Percentiles rank a stretch among this genome's conserved stretches.
These are phyloP conservation scores for Rhodotorula babjevae DNA, from an alignment of 768 basidiomycete species.

Conservation along the genomic window DNA sequence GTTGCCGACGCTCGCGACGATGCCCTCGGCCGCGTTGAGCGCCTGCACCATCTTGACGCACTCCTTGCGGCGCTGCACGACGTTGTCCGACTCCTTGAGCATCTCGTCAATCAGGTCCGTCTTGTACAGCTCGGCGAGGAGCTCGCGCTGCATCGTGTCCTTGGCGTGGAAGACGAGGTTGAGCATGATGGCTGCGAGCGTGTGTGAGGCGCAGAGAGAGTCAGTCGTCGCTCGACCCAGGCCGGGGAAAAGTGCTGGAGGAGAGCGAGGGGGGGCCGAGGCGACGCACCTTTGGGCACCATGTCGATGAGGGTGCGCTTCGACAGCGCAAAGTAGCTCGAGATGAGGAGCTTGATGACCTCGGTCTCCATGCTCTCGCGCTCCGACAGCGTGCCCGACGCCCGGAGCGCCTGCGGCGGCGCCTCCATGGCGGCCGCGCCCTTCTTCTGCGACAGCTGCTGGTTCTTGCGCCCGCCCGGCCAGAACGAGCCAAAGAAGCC, in stretches of 20 bases:
- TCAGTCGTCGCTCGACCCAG: constrained; percentile 42
- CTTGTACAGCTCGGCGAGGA: constrained; percentile 94
- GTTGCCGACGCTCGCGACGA: constrained; percentile 48
- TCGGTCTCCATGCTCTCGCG: constrained; percentile 98
- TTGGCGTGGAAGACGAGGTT: constrained; percentile 90
- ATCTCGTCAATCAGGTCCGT: constrained; percentile 91
- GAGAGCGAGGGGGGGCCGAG: constrained; percentile 55
- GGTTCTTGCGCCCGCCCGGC: constrained; percentile 51
- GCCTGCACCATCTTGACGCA: constrained; percentile 87
- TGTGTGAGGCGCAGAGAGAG: neutral
- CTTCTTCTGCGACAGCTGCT: constrained; percentile 43
- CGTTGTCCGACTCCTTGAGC: constrained; percentile 83
- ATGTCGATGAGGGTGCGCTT: constrained; percentile 98
- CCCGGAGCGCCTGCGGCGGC: constrained; percentile 81
- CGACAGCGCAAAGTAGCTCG: constrained; percentile 53
- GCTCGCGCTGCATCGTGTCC: constrained; percentile 87
- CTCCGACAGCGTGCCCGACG: constrained; percentile 84
- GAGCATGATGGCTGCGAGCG: constrained; percentile 43
- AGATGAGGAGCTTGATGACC: constrained; percentile 95
- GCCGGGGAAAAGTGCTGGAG: constrained; percentile 45
- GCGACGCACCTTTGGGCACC: constrained; percentile 74
- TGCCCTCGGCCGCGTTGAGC: constrained; percentile 95
- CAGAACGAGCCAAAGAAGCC: constrained; percentile 91
- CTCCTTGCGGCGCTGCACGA: constrained; percentile 86
- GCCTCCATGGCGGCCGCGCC: constrained; percentile 59